phyloP scores from a whole-genome alignment of 2,329 filamentous ascomycete genomes.

The Nemania abortiva region DNA sequence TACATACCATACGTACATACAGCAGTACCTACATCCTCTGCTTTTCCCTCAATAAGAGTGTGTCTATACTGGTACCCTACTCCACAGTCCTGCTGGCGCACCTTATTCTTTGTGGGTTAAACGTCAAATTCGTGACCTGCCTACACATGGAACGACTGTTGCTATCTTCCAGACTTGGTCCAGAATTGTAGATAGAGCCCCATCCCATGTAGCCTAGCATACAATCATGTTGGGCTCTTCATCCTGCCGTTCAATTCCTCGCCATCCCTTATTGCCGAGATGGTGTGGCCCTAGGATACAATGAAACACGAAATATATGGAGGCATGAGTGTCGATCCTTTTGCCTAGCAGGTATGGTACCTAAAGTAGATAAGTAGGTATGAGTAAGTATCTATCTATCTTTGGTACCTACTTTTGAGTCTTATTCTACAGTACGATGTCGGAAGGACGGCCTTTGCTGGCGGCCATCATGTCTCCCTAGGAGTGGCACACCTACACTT shows the following conservation, averaged over 20 bases:
- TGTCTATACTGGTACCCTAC: constrained; percentile 36
- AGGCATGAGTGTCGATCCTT: constrained; percentile 45
- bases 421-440: constrained; percentile 33
- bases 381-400: not conserved
- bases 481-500: constrained; percentile 14
- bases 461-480: constrained; percentile 21
- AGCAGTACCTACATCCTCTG: no score
- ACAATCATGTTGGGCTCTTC: constrained; percentile 36
- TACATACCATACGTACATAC: no score
- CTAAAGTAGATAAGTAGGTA: not conserved
- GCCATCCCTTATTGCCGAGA: constrained; percentile 39
- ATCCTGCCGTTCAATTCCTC: constrained; percentile 25
- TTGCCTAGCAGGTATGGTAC: constrained; percentile 36
- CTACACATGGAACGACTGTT: constrained; percentile 38
- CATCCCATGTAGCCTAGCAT: constrained; percentile 28
- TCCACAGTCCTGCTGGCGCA: constrained; percentile 22
- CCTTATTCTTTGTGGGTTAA: no score
- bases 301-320: constrained; percentile 49
- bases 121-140: constrained; percentile 26
- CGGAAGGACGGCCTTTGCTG: constrained; percentile 27
- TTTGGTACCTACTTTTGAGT: constrained; percentile 18
- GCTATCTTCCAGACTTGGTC: constrained; percentile 33
- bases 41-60: constrained; percentile 33
- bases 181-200: constrained; percentile 13
- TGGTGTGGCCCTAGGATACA: constrained; percentile 46